Conservation (phyloP, 2,329 filamentous ascomycete species). For the Clonostachys rhizophaga region DNA sequence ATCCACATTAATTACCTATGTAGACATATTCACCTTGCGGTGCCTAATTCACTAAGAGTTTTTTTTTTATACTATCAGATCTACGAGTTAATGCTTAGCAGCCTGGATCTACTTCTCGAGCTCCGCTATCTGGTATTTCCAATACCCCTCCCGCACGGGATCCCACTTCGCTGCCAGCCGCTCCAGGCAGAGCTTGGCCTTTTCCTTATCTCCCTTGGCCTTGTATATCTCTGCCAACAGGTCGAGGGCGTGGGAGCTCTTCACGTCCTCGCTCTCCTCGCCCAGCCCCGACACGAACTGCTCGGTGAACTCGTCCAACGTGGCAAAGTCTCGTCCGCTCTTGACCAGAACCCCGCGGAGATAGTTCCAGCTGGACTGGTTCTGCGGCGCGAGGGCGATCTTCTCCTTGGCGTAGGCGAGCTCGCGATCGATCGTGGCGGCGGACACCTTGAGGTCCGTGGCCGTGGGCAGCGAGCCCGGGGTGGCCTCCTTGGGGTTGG, state of each 20-base stretch:
- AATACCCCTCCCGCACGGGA: slow-evolving; percentile 86
- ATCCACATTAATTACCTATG: no score
- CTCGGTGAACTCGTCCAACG: slow-evolving; percentile 40
- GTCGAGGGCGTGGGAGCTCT: slow-evolving; percentile 65
- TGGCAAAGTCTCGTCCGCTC: slow-evolving; percentile 45
- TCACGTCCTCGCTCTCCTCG: slow-evolving; percentile 41
- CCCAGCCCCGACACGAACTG: slow-evolving; percentile 45
- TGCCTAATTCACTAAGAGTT: no score
- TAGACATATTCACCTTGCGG: no score
- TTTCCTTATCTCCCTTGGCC: slow-evolving; percentile 49
- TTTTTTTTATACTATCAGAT: no score
- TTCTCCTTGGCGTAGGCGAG: slow-evolving; percentile 68
- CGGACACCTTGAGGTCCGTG: slow-evolving; percentile 51
- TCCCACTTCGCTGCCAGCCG: slow-evolving; percentile 84
- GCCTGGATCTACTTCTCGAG: slow-evolving; percentile 4
- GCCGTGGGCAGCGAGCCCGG: slow-evolving; percentile 41
- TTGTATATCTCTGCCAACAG: slow-evolving; percentile 65
- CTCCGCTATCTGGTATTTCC: slow-evolving; percentile 56
- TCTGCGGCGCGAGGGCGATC: slow-evolving; percentile 80
- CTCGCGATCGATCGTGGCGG: slow-evolving; percentile 67
- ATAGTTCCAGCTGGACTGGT: slow-evolving; percentile 93
- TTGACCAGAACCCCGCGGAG: slow-evolving; percentile 71
- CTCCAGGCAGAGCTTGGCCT: slow-evolving; percentile 65
- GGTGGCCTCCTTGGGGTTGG: slow-evolving; percentile 48
- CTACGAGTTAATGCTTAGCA: no score